A percentile compares a stretch with the other conserved stretches of the same genome.
Conservation (phyloP, 2,329 filamentous ascomycete species). For the Ophiostoma tasmaniense region DNA sequence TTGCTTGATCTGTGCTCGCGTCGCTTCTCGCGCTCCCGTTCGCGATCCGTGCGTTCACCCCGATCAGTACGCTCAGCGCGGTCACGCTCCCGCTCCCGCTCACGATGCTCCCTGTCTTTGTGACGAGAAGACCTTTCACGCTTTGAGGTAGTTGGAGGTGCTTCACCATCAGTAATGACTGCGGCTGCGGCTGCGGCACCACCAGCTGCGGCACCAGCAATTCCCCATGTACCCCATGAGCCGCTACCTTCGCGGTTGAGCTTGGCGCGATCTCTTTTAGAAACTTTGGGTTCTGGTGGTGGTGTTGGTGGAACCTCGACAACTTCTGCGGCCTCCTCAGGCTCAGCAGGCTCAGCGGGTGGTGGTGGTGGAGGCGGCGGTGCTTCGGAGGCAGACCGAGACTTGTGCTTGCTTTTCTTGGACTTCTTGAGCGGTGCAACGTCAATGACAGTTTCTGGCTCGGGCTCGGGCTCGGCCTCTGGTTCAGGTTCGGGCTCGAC, state of each 20-base stretch:
- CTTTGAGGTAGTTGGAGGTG: conserved; percentile 4
- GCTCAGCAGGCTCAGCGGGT: conserved; percentile 30
- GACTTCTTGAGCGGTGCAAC: conserved; percentile 39
- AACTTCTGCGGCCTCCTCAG: conserved; percentile 33
- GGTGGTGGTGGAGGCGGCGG: conserved; percentile 30
- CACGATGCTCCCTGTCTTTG: neutral
- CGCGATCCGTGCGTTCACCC: conserved; percentile 20
- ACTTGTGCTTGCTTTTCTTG: conserved; percentile 33
- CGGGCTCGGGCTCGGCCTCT: neutral
- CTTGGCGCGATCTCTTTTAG: conserved; percentile 68
- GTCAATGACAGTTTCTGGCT: conserved; percentile 42
- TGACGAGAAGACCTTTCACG: conserved; percentile 32
- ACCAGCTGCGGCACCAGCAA: conserved; percentile 29
- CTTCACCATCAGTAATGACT: neutral
- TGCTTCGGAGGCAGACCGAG: conserved; percentile 25
- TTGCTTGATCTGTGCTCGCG: conserved; percentile 46
- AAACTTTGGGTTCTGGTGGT: conserved; percentile 48
- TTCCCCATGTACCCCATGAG: conserved; percentile 67
- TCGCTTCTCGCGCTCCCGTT: conserved; percentile 29
- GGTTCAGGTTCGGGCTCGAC: conserved; percentile 15
- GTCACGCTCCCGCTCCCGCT: neutral
- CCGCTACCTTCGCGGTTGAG: conserved; percentile 61
- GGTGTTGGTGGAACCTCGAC: conserved; percentile 42
- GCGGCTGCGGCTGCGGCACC: neutral
- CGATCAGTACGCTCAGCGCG: neutral